Conservation (phyloP, 2,329 filamentous ascomycete genomes). For the Colletotrichum higginsianum region DNA sequence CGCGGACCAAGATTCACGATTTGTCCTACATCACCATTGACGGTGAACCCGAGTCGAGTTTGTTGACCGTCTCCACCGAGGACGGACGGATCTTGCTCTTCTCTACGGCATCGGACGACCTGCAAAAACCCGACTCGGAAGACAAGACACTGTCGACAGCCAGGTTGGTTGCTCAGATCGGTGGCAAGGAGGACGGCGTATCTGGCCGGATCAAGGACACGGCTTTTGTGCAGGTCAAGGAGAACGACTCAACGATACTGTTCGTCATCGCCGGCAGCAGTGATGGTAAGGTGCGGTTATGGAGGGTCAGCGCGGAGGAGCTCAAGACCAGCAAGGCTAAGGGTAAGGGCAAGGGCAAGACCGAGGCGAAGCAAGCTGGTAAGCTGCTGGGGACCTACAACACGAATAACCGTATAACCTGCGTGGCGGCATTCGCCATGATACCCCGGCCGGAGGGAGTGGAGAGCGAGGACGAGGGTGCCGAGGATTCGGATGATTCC, state of each 20-base stretch:
- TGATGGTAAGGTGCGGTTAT: constrained; percentile 87
- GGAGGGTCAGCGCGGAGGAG: constrained; percentile 69
- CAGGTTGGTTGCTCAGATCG: constrained; percentile 81
- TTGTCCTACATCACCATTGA: constrained; percentile 77
- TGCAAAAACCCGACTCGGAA: constrained; percentile 52
- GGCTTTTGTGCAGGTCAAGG: constrained; percentile 68
- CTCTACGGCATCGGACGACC: constrained; percentile 71
- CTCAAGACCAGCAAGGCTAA: constrained; percentile 52
- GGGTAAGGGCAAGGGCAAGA: constrained; percentile 46
- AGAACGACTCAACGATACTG: constrained; percentile 56
- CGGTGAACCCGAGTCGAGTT: constrained; percentile 61
- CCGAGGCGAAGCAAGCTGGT: constrained; percentile 64
- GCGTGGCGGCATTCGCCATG: constrained; percentile 89
- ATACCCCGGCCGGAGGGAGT: constrained; percentile 74
- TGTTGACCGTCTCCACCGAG: constrained; percentile 88
- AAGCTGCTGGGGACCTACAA: constrained; percentile 82
- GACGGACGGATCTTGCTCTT: constrained; percentile 91
- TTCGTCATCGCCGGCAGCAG: constrained; percentile 84
- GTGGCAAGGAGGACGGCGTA: constrained; percentile 79
- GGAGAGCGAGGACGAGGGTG: constrained; percentile 69
- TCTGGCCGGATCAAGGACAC: constrained; percentile 90
- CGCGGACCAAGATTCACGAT: constrained; percentile 86
- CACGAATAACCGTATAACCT: constrained; percentile 91
- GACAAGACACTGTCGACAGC: constrained; percentile 67
- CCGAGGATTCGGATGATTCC: constrained; percentile 56